A percentile compares a stretch with the other conserved stretches of the same genome.
These are phyloP conservation scores for Fusarium fujikuroi DNA, from an alignment of 2,329 filamentous ascomycete species.

Conservation along the genomic window DNA sequence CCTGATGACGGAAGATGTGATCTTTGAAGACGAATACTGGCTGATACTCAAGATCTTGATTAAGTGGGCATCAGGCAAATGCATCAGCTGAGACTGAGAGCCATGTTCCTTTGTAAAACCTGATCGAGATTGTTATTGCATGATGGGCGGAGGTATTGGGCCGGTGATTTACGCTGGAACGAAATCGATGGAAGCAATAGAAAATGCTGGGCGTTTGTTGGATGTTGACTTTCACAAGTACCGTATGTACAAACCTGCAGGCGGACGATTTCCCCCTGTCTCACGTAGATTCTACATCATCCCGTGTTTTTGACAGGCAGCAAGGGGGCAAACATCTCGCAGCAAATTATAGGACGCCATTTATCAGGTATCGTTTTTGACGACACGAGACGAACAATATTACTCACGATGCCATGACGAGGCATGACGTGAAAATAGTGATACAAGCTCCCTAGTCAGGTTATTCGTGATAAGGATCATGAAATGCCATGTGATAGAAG, in stretches of 20 bases:
- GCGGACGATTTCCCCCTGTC: constrained; percentile 19
- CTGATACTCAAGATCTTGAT: background rate
- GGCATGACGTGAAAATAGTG: constrained; percentile 29
- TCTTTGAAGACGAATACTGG: constrained; percentile 15
- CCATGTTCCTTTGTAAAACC: constrained; percentile 29
- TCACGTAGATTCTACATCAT: constrained; percentile 35
- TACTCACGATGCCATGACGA: constrained; percentile 22
- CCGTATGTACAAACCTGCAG: constrained; percentile 10
- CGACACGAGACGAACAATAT: background rate
- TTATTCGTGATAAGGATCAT: constrained; percentile 7
- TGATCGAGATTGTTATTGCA: constrained; percentile 29
- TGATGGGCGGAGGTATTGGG: constrained; percentile 12
- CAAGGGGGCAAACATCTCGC: constrained; percentile 24
- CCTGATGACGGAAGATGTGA: constrained; percentile 7
- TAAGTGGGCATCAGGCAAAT: constrained; percentile 30
- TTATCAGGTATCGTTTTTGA: constrained; percentile 5
- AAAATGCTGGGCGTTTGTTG: background rate
- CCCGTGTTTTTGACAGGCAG: constrained; percentile 32
- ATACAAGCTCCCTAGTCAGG: background rate
- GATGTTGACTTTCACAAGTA: constrained; percentile 1
- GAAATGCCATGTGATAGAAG: constrained; percentile 12
- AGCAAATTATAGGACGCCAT: background rate
- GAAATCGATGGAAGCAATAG: background rate
- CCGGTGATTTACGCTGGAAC: constrained; percentile 1
- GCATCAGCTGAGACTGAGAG: constrained; percentile 30